Base-by-base conservation (phyloP, 2,329 filamentous ascomycete genomes). In the Dendryphion nanum region DNA sequence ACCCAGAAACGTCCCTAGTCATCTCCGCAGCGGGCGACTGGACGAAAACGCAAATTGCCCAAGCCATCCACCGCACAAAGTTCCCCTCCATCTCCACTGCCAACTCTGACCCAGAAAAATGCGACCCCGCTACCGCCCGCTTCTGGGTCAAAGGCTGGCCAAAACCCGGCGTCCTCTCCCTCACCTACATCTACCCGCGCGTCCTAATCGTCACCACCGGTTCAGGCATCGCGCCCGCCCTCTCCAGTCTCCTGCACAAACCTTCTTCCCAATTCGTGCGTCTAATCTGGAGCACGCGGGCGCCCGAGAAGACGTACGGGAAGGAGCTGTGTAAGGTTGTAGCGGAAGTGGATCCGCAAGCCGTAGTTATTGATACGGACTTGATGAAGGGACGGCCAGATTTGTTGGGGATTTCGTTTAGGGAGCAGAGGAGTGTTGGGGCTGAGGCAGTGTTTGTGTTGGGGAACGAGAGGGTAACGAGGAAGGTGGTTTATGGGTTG, bases 361-460 rank as follows among this genome's bases (percentile, higher is more conserved):
- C 85, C 2, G 59, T 86, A 14, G 77, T 89, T 37, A 75, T 86
- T 57, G 82, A 89, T 57, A 87, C 83, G 2, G 73, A 74, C 38
- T 57, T 64, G 23, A 69, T 71, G 20, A n/a, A n/a, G n/a, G 82
- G 81, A 0, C 72, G 83, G 5, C 75, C 81, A 3, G 77, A 87
- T 57, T 75, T 86, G 58, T 53, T 83, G 18, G 70, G 70, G 10
- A 68, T 79, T 31, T 72, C 75, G 26, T 81, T 77, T 50, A 64
- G 69, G 6, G 67, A 82, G 35, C 69, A 67, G 33, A 53, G 51
- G 33, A 62, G 74, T 20, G 69, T 69, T 18, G 48, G 65, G 1
- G 74, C 76, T 2, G 84, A 89, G 70, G 85, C 83, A 2, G 82
- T 88, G 24, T 82, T 87, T 55, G 76, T 88, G 42, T 83, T 89